phyloP scores from a whole-genome alignment of 306 rosid genomes.

The Dalbergia oliveri region DNA sequence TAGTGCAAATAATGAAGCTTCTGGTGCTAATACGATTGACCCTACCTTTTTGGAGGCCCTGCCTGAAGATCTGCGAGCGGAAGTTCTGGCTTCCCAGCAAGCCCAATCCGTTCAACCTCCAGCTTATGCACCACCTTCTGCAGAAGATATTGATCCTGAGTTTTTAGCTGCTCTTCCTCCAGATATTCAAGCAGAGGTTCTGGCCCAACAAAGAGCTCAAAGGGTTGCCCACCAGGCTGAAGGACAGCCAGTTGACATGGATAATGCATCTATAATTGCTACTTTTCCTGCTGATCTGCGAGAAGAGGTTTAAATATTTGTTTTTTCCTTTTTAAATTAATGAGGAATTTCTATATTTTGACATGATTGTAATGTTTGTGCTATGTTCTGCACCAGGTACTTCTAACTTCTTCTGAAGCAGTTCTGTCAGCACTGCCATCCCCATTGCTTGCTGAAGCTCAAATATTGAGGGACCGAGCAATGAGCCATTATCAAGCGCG shows the following conservation, averaged over 20 bases:
- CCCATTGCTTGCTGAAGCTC: conserved; percentile 95
- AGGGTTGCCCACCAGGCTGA: conserved; percentile 93
- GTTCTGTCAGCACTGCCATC: conserved; percentile 96
- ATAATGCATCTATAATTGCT: conserved; percentile 96
- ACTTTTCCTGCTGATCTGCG: conserved; percentile 99
- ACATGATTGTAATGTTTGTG: conserved; percentile 34
- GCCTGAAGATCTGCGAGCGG: conserved; percentile 95
- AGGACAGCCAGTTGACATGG: conserved; percentile 99
- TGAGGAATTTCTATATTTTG: conserved; percentile 40
- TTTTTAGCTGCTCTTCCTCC: conserved; percentile 99
- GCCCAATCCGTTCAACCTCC: conserved; percentile 94
- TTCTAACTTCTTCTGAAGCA: conserved; percentile 96
- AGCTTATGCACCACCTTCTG: conserved; percentile 85
- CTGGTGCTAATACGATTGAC: conserved; percentile 88
- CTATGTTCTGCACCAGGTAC: conserved; percentile 69
- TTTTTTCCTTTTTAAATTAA: conserved; percentile 24
- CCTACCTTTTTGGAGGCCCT: conserved; percentile 98
- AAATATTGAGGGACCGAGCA: conserved; percentile 94
- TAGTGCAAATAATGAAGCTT: conserved; percentile 68
- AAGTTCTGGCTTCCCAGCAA: conserved; percentile 98
- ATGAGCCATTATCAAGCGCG: conserved; percentile 99
- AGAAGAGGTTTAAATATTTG: conserved; percentile 80
- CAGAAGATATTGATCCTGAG: conserved; percentile 96
- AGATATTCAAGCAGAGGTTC: conserved; percentile 95
- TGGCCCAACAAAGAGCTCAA: conserved; percentile 98